Evolutionary conservation across 768 basidiomycete species (phyloP).

Genomic region (Nidula microcarpa): DNA sequence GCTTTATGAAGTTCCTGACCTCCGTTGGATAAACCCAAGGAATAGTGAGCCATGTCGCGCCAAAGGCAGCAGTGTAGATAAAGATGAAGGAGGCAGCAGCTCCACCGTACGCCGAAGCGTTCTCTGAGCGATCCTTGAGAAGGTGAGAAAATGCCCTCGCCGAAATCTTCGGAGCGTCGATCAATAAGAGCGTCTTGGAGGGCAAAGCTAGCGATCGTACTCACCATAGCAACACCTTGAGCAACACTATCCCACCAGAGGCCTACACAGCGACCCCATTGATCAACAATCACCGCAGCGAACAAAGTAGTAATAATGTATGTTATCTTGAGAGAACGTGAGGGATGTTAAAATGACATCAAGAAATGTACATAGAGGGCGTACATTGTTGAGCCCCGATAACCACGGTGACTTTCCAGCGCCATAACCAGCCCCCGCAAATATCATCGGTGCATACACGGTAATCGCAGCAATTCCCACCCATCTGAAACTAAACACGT

Average conservation of each 20-base stretch:
- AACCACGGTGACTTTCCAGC: slow-evolving; percentile 40
- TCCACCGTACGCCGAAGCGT: slow-evolving; percentile 33
- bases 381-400: slow-evolving; percentile 39
- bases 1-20: slow-evolving; percentile 5
- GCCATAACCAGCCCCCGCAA: slow-evolving; percentile 38
- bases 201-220: background rate
- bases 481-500: slow-evolving; percentile 21
- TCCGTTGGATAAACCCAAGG: slow-evolving; percentile 32
- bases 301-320: slow-evolving; percentile 38
- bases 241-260: slow-evolving; percentile 44
- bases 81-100: slow-evolving; percentile 42
- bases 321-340: slow-evolving; percentile 27
- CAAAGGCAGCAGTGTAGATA: slow-evolving; percentile 38
- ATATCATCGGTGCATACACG: slow-evolving; percentile 42
- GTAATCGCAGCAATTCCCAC: slow-evolving; percentile 43
- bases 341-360: background rate
- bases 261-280: slow-evolving; percentile 38
- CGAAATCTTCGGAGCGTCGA: slow-evolving; percentile 25
- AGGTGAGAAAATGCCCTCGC: slow-evolving; percentile 38
- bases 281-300: slow-evolving; percentile 38
- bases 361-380: background rate
- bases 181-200: no score
- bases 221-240: slow-evolving; percentile 28
- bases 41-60: slow-evolving; percentile 44
- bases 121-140: slow-evolving; percentile 35